Evolutionary conservation across 306 rosid species (phyloP).

Genomic region (Herpetospermum pedunculosum): DNA sequence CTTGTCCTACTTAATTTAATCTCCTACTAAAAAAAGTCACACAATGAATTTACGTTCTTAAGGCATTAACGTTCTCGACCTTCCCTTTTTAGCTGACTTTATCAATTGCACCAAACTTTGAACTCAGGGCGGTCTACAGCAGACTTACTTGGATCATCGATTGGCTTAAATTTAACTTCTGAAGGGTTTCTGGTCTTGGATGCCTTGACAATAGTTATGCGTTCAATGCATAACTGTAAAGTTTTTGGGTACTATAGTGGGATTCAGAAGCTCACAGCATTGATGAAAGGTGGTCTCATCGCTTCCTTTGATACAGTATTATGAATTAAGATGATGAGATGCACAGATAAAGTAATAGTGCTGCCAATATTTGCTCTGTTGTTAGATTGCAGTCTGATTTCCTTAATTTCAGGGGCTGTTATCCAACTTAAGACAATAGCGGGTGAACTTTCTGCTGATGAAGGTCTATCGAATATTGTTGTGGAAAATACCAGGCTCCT

Average conservation of each 20-base stretch:
- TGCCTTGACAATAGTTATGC: conserved; percentile 55
- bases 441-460: conserved; percentile 55
- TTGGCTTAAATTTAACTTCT: conserved; percentile 46
- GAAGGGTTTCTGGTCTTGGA: conserved; percentile 75
- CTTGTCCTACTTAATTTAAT: background rate
- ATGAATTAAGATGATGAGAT: background rate
- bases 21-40: background rate
- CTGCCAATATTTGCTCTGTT: conserved; percentile 10
- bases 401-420: conserved; percentile 63
- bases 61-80: background rate
- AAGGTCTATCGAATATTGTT: conserved; percentile 41
- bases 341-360: background rate
- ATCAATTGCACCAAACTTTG: background rate
- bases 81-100: background rate
- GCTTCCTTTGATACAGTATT: background rate
- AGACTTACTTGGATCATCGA: conserved; percentile 49
- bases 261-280: conserved; percentile 73
- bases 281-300: conserved; percentile 71
- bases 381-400: conserved; percentile 18
- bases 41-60: background rate
- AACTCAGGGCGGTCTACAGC: conserved; percentile 30
- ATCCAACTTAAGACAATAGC: conserved; percentile 86
- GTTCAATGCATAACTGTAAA: conserved; percentile 81
- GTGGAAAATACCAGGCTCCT: conserved; percentile 55
- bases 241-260: conserved; percentile 90